Base-by-base conservation (phyloP, 345 rosid genomes). In the Gossypium ekmanianum region DNA sequence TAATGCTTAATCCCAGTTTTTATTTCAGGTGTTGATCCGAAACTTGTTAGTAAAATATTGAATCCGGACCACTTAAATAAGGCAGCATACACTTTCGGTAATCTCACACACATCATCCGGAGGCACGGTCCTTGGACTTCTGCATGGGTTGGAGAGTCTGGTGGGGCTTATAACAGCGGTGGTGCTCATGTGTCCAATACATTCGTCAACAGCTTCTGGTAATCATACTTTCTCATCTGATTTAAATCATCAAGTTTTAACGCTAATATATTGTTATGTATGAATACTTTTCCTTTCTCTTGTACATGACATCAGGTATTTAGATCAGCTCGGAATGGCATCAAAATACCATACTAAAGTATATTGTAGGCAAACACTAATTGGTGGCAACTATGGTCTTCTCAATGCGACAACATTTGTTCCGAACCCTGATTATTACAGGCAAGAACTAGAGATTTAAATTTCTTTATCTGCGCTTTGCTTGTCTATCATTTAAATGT, bases 61-160 rank as follows among this genome's bases (percentile, higher is more conserved):
- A 85, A 93, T 85, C 97, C 99, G 11, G 80, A 61, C 73, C 74
- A 34, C 84, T 80, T 95, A 77, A 91, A 81, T 84, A 84, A 62
- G 83, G 73, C 82, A 72, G 81, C 91, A 1, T 78, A 79, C 76
- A 91, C 91, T 18, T 93, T 95, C 78, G 79, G 84, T 76, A 75
- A 77, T 74, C 86, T 95, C 64, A 78, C 76, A 54, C 84, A 85
- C 41, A 85, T 90, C 11, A 83, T 95, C 68, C 76, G 77, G 55
- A 84, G 79, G 75, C 76, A 86, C 43, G 98, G 99, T 74, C 87
- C 92, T 11, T 93, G 98, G 97, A 85, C 99, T 71, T 89, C 92
- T 84, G 88, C 97, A 52, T 95, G 99, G 99, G 97, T 95, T 74
- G 99, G 99, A 75, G 99, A 95, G 77, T 88, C 99, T 72, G 99